Percentiles rank a stretch among this genome's conserved stretches.
phyloP scores from a whole-genome alignment of 2,329 filamentous ascomycete genomes.

The Colletotrichum costaricense region DNA sequence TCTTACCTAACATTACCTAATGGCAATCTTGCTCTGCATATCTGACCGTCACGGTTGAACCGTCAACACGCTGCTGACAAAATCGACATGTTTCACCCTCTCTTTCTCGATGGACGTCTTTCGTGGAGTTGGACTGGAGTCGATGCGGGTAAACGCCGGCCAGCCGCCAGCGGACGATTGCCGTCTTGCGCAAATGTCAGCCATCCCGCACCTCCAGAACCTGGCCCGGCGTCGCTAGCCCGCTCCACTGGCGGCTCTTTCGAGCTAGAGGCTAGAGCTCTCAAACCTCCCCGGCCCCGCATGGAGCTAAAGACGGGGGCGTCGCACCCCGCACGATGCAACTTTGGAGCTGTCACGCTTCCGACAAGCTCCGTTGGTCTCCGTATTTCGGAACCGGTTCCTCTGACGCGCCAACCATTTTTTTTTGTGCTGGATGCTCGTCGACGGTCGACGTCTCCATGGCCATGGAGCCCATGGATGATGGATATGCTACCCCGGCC shows the following conservation, averaged over 20 bases:
- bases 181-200: constrained; percentile 8
- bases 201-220: constrained; percentile 12
- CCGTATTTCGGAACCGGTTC: constrained; percentile 25
- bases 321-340: constrained; percentile 33
- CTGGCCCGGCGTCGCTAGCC: constrained; percentile 16
- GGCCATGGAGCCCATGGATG: too few species aligned
- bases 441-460: background rate
- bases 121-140: background rate
- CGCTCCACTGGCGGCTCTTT: constrained; percentile 32
- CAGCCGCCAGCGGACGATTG: background rate
- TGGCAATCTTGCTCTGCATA: background rate
- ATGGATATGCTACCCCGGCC: constrained; percentile 1
- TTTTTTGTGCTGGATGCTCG: background rate
- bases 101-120: background rate
- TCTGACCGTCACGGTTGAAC: background rate
- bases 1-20: constrained; percentile 32
- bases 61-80: background rate
- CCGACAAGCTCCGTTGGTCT: constrained; percentile 34
- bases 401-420: constrained; percentile 18
- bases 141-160: constrained; percentile 14
- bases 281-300: constrained; percentile 25
- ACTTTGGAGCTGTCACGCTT: constrained; percentile 25
- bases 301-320: constrained; percentile 30
- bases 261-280: constrained; percentile 4
- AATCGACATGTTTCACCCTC: background rate